Base-by-base conservation (phyloP, 345 rosid genomes). In the Boechera divaricarpa region DNA sequence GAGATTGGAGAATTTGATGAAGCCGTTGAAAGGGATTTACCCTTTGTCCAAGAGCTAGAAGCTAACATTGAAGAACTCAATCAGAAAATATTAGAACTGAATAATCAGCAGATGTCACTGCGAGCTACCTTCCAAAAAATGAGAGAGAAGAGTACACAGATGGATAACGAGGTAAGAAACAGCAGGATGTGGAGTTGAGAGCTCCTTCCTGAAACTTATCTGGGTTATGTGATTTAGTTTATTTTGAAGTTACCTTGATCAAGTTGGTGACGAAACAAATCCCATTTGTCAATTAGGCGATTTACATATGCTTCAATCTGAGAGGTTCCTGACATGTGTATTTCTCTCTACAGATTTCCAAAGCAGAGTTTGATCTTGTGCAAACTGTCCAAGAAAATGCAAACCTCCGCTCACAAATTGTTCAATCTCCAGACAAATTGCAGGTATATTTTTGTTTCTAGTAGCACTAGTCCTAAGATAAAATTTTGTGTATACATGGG, bases 351-450 rank as follows among this genome's bases (percentile, higher is more conserved):
- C 88, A 95, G 99, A 86, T 90, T 67, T 85, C 90, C 11, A 86
- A 84, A 81, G 91, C 94, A 4, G 96, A 93, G 82, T 90, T 87
- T 76, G 88, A 85, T 48, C 87, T 95, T 47, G 89, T 89, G 35
- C 93, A 89, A 81, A 87, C 90, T 70, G 94, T 85, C 31, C 96
- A 90, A 85, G 96, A 90, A 72, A 93, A 93, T 81, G 94, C 91
- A 61, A 86, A 82, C 66, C 82, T 93, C 32, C 86, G 93, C 10
- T 87, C 94, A 49, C 90, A 83, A 81, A 87, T 95, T 71, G 97
- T 95, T 79, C 97, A 92, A 51, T 95, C 99, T 33, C 98, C 99
- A 13, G 96, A 91, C 76, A 95, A 95, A 74, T 79, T 91, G 79
- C 96, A 88, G 99, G 99, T 92, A 54, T 28, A 24, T 36, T 32